phyloP scores from a whole-genome alignment of 371 early-diverging fungal genomes.

The Chytridium lagenaria region DNA sequence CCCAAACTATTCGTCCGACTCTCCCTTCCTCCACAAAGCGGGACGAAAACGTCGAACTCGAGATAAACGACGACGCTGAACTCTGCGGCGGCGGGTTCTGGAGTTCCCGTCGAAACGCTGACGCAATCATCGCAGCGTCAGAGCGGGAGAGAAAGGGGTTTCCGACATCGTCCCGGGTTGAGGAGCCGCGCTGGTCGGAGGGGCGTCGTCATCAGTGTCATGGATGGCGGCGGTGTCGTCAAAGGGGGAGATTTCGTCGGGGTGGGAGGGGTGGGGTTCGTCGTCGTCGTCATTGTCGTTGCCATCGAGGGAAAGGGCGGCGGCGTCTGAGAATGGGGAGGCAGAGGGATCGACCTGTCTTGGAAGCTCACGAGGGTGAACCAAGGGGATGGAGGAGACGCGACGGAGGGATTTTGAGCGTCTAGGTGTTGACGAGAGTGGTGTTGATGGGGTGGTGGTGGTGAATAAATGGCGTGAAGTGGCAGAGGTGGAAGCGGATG shows the following conservation, averaged over 20 bases:
- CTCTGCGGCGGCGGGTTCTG: too few relatives aligned
- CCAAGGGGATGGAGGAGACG: not conserved
- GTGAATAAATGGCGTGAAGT: too few relatives aligned
- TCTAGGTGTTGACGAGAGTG: not conserved
- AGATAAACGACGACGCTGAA: too few relatives aligned
- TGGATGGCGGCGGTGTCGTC: not conserved
- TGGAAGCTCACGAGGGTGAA: not conserved
- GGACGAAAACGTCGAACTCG: too few relatives aligned
- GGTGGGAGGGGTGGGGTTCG: too few relatives aligned
- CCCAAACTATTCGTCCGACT: too few relatives aligned
- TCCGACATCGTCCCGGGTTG: not conserved
- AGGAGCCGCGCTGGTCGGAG: not conserved
- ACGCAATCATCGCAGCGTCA: not conserved
- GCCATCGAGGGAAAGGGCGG: not conserved
- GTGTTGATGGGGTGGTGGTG: not conserved
- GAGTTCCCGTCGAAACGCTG: not conserved
- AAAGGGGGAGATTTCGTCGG: not conserved
- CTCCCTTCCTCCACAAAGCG: too few relatives aligned
- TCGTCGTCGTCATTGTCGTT: not conserved
- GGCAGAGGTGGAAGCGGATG: not conserved
- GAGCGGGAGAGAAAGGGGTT: not conserved
- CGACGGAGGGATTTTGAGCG: not conserved
- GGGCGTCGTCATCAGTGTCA: not conserved
- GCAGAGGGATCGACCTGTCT: not conserved
- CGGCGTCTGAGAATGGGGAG: not conserved